Percentiles rank a stretch among this genome's conserved stretches.
phyloP scores from a whole-genome alignment of 805 yeast genomes.

The Ogataea neopini region DNA sequence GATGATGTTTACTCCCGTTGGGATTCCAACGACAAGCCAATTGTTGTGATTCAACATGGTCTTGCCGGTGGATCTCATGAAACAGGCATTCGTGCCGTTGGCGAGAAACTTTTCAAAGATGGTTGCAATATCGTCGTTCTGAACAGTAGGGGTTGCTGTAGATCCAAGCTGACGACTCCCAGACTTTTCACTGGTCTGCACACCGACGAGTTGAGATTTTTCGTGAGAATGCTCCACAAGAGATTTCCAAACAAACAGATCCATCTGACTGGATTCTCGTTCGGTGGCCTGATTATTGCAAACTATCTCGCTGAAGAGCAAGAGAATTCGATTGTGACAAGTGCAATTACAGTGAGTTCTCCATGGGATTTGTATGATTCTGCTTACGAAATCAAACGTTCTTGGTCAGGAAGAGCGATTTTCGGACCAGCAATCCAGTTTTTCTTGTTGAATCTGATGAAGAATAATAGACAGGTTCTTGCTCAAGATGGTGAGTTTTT shows the following conservation, averaged over 20 bases:
- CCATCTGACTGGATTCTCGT: constrained; percentile 68
- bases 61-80: constrained; percentile 82
- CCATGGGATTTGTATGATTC: constrained; percentile 75
- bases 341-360: constrained; percentile 60
- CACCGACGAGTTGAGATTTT: constrained; percentile 67
- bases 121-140: constrained; percentile 58
- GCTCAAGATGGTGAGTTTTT: constrained; percentile 32
- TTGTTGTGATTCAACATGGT: constrained; percentile 67
- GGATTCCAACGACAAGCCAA: constrained; percentile 47
- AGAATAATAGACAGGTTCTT: constrained; percentile 43
- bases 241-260: constrained; percentile 63
- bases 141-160: constrained; percentile 76
- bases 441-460: constrained; percentile 43
- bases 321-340: constrained; percentile 50
- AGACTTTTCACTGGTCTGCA: constrained; percentile 65
- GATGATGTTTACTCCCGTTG: constrained; percentile 33
- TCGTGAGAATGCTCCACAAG: constrained; percentile 49
- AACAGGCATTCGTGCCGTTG: constrained; percentile 61
- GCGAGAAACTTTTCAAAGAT: constrained; percentile 42
- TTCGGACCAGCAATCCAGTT: constrained; percentile 44
- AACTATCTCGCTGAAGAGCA: constrained; percentile 73
- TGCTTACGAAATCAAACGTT: constrained; percentile 41
- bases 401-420: constrained; percentile 41
- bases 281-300: constrained; percentile 67
- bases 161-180: constrained; percentile 70